Evolutionary conservation across 1,139 yeast genomes (phyloP).

Genomic region (Yamadazyma atmosphaerica): DNA sequence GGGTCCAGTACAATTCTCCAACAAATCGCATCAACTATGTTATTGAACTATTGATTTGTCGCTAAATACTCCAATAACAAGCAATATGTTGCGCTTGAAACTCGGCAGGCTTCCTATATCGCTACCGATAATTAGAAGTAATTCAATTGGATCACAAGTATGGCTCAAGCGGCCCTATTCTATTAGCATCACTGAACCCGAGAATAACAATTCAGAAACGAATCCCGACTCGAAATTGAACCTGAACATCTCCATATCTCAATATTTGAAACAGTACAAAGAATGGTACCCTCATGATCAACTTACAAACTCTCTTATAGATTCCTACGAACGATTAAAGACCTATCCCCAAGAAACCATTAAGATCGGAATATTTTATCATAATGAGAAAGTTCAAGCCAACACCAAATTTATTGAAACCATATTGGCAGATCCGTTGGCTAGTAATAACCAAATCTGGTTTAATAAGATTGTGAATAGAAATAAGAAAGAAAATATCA

Average conservation of each 20-base stretch:
- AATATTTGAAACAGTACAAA: slow-evolving; percentile 17
- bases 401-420: slow-evolving; percentile 34
- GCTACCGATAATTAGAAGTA: too few relatives aligned
- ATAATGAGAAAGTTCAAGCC: slow-evolving; percentile 18
- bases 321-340: slow-evolving; percentile 15
- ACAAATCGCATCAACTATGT: too few relatives aligned
- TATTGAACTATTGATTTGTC: too few relatives aligned
- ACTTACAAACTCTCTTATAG: slow-evolving; percentile 18
- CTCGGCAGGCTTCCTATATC: too few relatives aligned
- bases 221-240: background rate
- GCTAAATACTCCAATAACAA: too few relatives aligned
- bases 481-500: slow-evolving; percentile 18
- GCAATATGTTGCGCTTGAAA: too few relatives aligned
- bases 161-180: background rate
- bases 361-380: slow-evolving; percentile 35
- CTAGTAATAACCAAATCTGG: slow-evolving; percentile 35
- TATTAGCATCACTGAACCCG: background rate
- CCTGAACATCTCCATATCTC: slow-evolving; percentile 6
- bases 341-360: slow-evolving; percentile 16
- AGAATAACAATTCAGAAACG: background rate
- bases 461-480: slow-evolving; percentile 26
- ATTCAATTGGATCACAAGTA: too few relatives aligned
- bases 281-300: slow-evolving; percentile 30
- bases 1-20: too few relatives aligned
- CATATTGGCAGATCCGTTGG: slow-evolving; percentile 44